phyloP scores from a whole-genome alignment of 352 stramenopile species.

The Globisporangium viniferum region DNA sequence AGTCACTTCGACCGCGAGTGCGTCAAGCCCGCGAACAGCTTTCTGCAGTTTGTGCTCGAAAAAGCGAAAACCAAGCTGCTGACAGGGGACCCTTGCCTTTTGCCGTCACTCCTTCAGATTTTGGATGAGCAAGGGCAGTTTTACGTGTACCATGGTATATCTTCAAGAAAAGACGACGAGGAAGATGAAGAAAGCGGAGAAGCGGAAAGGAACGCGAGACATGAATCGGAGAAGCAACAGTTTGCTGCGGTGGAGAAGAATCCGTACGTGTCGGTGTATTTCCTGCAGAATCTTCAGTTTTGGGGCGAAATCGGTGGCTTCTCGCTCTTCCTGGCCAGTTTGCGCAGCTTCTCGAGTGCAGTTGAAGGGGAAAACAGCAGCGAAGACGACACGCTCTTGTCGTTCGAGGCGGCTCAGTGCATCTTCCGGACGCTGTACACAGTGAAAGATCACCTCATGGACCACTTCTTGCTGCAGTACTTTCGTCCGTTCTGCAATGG shows the following conservation, averaged over 20 bases:
- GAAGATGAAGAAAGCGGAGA: slow-evolving; percentile 3
- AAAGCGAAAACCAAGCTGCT: slow-evolving; percentile 26
- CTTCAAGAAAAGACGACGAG: background rate
- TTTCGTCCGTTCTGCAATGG: slow-evolving; percentile 31
- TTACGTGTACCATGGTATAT: slow-evolving; percentile 36
- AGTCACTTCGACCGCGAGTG: slow-evolving; percentile 26
- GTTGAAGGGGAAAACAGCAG: slow-evolving; percentile 7
- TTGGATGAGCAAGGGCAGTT: slow-evolving; percentile 60
- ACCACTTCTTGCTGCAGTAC: slow-evolving; percentile 38
- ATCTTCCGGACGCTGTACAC: slow-evolving; percentile 55
- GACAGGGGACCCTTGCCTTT: slow-evolving; percentile 33
- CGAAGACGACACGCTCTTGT: slow-evolving; percentile 21
- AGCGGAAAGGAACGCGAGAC: background rate
- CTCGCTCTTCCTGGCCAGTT: slow-evolving; percentile 37
- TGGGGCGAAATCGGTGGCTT: slow-evolving; percentile 62
- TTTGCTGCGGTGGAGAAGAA: slow-evolving; percentile 6
- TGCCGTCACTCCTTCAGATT: slow-evolving; percentile 47
- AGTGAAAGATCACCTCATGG: slow-evolving; percentile 54
- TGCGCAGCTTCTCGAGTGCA: slow-evolving; percentile 19
- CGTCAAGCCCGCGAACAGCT: slow-evolving; percentile 37
- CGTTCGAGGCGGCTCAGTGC: slow-evolving; percentile 55
- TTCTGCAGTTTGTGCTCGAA: slow-evolving; percentile 48
- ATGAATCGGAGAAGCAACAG: background rate
- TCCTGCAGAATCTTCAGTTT: slow-evolving; percentile 45
- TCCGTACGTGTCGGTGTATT: slow-evolving; percentile 36